Conservation (phyloP, 2,329 filamentous ascomycete genomes). For the Thelonectria discophora region DNA sequence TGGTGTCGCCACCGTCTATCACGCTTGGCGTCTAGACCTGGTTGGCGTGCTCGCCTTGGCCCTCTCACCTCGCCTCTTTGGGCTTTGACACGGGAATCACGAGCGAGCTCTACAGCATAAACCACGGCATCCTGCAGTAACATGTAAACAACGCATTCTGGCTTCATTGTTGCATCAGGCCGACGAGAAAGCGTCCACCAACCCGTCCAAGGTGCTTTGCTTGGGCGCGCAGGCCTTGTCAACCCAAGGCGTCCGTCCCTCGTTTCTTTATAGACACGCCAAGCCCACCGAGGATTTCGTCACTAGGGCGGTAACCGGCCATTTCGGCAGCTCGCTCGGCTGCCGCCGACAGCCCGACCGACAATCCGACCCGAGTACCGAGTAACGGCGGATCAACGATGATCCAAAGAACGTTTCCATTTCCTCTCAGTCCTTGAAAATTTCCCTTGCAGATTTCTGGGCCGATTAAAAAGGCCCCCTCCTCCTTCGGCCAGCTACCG, state of each 20-base stretch:
- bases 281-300: constrained; percentile 5
- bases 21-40: constrained; percentile 15
- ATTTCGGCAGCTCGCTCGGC: background rate
- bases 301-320: constrained; percentile 17
- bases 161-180: background rate
- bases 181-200: background rate
- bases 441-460: background rate
- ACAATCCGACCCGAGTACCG: constrained; percentile 10
- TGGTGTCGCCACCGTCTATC: constrained; percentile 24
- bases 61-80: background rate
- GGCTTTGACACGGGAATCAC: too few species aligned
- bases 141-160: background rate
- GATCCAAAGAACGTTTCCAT: background rate
- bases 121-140: background rate
- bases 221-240: background rate
- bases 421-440: background rate
- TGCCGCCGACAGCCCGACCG: constrained; percentile 26
- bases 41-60: constrained; percentile 12
- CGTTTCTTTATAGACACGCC: background rate
- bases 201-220: background rate
- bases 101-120: background rate
- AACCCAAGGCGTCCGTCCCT: too few species aligned
- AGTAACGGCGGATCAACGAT: background rate
- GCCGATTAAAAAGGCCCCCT: background rate
- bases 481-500: background rate